Conservation (phyloP, 2,329 filamentous ascomycete genomes). For the Westerdykella ornata region DNA sequence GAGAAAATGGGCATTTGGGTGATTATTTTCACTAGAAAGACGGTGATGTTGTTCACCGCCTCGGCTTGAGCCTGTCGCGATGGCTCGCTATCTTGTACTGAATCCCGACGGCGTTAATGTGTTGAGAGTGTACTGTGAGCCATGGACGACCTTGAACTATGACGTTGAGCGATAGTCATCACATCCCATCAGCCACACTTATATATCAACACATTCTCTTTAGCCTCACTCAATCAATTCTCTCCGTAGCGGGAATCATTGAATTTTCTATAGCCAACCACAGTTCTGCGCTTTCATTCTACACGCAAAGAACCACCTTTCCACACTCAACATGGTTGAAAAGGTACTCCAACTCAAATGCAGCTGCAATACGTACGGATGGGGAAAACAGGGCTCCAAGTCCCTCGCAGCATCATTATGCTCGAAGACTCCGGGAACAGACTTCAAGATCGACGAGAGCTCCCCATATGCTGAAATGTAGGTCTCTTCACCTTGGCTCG, state of each 20-base stretch:
- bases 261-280: neutral
- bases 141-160: neutral
- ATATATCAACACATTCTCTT: neutral
- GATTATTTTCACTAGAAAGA: neutral
- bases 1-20: neutral
- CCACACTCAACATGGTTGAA: constrained; percentile 40
- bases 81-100: no score
- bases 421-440: constrained; percentile 56
- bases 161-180: constrained; percentile 2
- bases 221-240: neutral
- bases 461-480: constrained; percentile 57
- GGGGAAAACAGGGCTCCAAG: constrained; percentile 61
- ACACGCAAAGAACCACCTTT: neutral
- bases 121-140: neutral
- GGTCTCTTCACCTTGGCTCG: neutral
- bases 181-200: neutral
- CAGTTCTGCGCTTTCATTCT: neutral
- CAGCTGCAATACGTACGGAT: constrained; percentile 57
- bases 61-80: no score
- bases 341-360: constrained; percentile 51
- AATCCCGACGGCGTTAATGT: neutral
- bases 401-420: constrained; percentile 62
- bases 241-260: neutral
- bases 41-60: no score
- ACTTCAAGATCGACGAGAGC: constrained; percentile 58